Evolutionary conservation across 169 alveolate species (phyloP), one percentile per base, ranked within the genome.

Genomic region (Eimeria necatrix): DNA sequence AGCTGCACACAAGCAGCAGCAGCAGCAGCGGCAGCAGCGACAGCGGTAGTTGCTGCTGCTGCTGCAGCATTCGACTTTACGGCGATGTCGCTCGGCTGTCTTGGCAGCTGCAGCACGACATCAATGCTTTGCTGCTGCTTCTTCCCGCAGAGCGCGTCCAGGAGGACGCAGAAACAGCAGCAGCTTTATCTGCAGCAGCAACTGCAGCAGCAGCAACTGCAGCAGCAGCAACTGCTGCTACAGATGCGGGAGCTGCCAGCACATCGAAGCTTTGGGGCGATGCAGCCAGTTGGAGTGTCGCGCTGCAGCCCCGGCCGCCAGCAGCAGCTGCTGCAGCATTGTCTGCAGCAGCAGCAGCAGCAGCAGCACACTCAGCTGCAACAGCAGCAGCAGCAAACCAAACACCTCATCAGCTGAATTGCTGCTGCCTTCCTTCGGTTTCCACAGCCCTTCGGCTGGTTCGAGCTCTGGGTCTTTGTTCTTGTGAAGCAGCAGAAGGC

Each of bases 401-500:
- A 26, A 64, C 74, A 0, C 22, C 74, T 18, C 22, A 9, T 1
- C 46, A 18, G 18, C 9, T 73, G 20, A 16, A 22, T 16, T 9
- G 60, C 49, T 32, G 41, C 41, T 32, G 41, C 41, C 41, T 32
- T 32, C 41, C 41, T 32, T 32, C 41, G 41, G 41, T 32, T 32
- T 53, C 51, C 56, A 20, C 22, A 10, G 73, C 51, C 8, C 41
- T 52, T n/a, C 60, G 64, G 5, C 70, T 80, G 18, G 89, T 80
- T 8, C 46, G 89, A 20, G n/a, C 53, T 9, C 51, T 80, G 46
- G 89, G 73, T n/a, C n/a, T 24, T n/a, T 80, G 64, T 51, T 49
- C 89, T 8, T 80, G 89, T 53, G 89, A 80, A 80, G 89, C 89
- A 80, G 89, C 89, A 5, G 89, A 80, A 52, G 89, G 89, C 89